Conservation (phyloP, 1,284 basidiomycete genomes). For the Ceratorhiza oryzae-sativae region DNA sequence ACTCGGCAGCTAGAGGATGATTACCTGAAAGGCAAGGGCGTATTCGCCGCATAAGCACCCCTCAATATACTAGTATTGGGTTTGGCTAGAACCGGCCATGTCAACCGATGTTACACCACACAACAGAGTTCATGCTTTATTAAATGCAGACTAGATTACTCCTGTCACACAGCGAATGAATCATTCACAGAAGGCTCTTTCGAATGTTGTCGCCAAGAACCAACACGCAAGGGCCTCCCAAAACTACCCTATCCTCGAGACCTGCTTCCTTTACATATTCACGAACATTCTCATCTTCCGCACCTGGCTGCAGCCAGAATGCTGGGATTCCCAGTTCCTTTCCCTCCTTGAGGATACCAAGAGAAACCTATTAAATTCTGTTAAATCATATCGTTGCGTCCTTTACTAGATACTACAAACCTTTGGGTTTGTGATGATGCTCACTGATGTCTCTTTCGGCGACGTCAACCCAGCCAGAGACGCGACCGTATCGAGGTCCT, state of each 20-base stretch:
- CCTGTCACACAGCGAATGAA: not conserved
- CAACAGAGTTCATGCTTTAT: no score
- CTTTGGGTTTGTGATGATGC: constrained; percentile 78
- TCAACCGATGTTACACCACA: no score
- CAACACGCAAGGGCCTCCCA: constrained; percentile 78
- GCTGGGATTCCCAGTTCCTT: constrained; percentile 67
- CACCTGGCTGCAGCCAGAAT: constrained; percentile 88
- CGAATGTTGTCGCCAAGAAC: constrained; percentile 68
- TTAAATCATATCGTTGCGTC: no score
- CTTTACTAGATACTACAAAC: no score
- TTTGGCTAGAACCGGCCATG: no score
- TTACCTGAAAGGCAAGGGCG: constrained; percentile 14
- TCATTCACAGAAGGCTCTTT: constrained; percentile 2
- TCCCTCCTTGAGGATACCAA: constrained; percentile 68
- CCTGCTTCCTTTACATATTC: constrained; percentile 62
- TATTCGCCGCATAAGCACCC: not conserved
- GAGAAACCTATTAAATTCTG: constrained; percentile 75
- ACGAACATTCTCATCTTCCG: constrained; percentile 66
- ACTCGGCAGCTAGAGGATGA: constrained; percentile 24
- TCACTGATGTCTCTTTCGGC: constrained; percentile 75
- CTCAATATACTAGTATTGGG: not conserved
- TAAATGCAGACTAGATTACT: no score
- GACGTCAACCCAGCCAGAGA: constrained; percentile 65
- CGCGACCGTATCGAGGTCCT: constrained; percentile 63
- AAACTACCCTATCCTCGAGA: constrained; percentile 67